phyloP scores from a whole-genome alignment of 495 filamentous ascomycete species.

The Annulohypoxylon bovei region DNA sequence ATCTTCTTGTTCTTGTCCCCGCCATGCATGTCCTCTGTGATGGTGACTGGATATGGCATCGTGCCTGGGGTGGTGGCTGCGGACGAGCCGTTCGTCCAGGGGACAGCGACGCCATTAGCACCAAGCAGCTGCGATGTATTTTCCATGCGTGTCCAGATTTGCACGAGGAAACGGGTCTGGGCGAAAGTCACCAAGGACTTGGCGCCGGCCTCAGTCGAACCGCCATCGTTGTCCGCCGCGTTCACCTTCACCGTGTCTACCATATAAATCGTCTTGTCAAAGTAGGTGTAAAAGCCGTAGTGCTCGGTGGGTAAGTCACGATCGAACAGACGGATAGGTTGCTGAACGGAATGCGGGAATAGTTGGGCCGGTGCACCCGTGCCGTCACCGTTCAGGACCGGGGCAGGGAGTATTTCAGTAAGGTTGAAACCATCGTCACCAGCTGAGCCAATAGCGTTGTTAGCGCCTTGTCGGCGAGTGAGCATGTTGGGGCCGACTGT shows the following conservation, averaged over 20 bases:
- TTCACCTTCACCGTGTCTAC: conserved; percentile 49
- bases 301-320: conserved; percentile 81
- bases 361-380: conserved; percentile 77
- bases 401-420: conserved; percentile 66
- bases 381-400: conserved; percentile 69
- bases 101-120: conserved; percentile 8
- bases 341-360: conserved; percentile 71
- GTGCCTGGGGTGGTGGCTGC: conserved; percentile 66
- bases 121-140: conserved; percentile 57
- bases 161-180: conserved; percentile 84
- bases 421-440: conserved; percentile 49
- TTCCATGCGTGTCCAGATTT: conserved; percentile 82
- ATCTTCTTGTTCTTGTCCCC: conserved; percentile 70
- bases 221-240: conserved; percentile 72
- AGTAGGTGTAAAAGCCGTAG: conserved; percentile 95
- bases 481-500: conserved; percentile 49
- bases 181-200: conserved; percentile 79
- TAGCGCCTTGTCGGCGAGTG: conserved; percentile 46
- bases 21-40: conserved; percentile 84
- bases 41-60: conserved; percentile 86
- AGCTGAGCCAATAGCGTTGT: conserved; percentile 27
- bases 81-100: conserved; percentile 34
- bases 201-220: conserved; percentile 67
- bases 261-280: conserved; percentile 86
- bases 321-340: conserved; percentile 88